Conservation (phyloP, 768 basidiomycete species). For the Tephrocybe sp. region DNA sequence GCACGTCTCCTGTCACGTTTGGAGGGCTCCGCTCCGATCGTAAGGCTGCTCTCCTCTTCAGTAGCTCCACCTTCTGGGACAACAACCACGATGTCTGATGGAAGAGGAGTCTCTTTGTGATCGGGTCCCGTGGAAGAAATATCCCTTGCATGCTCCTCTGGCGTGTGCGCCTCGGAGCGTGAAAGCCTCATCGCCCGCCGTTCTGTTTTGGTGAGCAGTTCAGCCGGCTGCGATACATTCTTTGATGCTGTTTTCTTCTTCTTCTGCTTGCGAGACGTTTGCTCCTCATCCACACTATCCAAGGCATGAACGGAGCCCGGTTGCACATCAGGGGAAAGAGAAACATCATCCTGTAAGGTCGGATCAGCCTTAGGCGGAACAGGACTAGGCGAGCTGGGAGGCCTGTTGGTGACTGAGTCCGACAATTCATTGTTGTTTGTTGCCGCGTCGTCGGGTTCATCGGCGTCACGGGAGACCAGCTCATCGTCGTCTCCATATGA, state of each 20-base stretch:
- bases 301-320: not conserved
- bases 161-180: slow-evolving; percentile 1
- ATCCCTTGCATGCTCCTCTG: slow-evolving; percentile 1
- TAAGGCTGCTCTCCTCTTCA: slow-evolving; percentile 6
- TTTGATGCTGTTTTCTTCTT: slow-evolving; percentile 9
- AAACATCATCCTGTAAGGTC: not conserved
- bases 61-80: slow-evolving; percentile 6
- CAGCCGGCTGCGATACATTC: not conserved
- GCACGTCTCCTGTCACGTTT: slow-evolving; percentile 85
- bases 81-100: slow-evolving; percentile 1
- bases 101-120: no score
- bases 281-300: slow-evolving; percentile 9
- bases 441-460: no score
- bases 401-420: not conserved
- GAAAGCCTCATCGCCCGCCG: slow-evolving; percentile 16
- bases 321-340: not conserved
- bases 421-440: slow-evolving; percentile 13
- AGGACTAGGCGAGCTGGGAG: slow-evolving; percentile 3
- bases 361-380: slow-evolving; percentile 4
- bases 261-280: slow-evolving; percentile 9
- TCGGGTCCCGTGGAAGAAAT: not conserved
- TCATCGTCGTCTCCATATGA: slow-evolving; percentile 17
- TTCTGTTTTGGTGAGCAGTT: slow-evolving; percentile 16
- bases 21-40: slow-evolving; percentile 31
- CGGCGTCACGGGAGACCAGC: no score